Percentiles rank a stretch among this genome's conserved stretches.
Conservation (phyloP, 129 eudicot species). For the Artemisia tridentata region DNA sequence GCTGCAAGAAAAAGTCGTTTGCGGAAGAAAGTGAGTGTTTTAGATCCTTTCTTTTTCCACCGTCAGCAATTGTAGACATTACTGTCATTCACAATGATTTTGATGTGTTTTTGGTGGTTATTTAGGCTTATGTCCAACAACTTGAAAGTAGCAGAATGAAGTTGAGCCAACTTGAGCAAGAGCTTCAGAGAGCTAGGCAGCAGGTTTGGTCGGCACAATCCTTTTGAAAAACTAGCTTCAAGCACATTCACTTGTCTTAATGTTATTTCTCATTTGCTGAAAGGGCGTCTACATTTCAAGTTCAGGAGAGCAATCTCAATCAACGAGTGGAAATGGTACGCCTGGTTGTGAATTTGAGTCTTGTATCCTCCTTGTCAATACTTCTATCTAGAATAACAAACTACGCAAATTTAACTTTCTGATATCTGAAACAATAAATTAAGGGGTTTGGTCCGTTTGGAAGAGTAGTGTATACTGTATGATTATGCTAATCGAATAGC, state of each 20-base stretch:
- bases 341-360: conserved; percentile 11
- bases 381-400: too few species aligned
- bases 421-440: neutral
- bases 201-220: conserved; percentile 53
- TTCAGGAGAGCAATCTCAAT: conserved; percentile 84
- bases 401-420: neutral
- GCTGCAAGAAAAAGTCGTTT: conserved; percentile 90
- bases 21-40: conserved; percentile 54
- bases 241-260: conserved; percentile 21
- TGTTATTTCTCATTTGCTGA: conserved; percentile 34
- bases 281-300: conserved; percentile 89
- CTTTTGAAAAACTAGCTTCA: neutral
- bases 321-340: conserved; percentile 83
- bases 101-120: conserved; percentile 7
- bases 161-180: conserved; percentile 89
- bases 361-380: neutral
- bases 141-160: conserved; percentile 92
- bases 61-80: neutral
- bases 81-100: neutral
- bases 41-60: neutral
- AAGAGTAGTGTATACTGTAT: too few species aligned
- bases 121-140: conserved; percentile 90
- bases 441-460: neutral
- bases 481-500: too few species aligned
- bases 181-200: conserved; percentile 96